Evolutionary conservation across 352 stramenopile species (phyloP), one percentile per base, ranked within the genome.

Genomic region (Phytophthora pluvialis): DNA sequence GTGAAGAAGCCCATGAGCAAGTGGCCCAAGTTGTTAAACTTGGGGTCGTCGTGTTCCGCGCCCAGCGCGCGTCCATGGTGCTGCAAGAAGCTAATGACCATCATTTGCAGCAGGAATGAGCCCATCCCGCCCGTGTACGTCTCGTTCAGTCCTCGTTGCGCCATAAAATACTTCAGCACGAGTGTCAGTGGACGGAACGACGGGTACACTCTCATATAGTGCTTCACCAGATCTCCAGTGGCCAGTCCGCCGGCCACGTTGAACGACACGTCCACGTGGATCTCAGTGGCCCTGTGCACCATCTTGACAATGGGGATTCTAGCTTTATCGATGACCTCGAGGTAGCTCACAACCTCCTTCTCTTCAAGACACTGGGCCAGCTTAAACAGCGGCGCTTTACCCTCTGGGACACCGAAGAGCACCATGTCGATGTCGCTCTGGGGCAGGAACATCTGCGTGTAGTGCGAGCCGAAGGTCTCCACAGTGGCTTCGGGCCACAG

Each of bases 231-330:
- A 55, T 93, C 81, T 1, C 90, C 93, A 2, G 89, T 97, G 26
- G 89, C 82, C 3, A 95, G 73, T 8, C 95, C 94, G 6, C 77
- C 81, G 1, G 66, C 75, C 51, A 96, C 71, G 68, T 97, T 95
- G 64, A 99, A 99, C 46, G 86, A 98, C 33, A 99, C 78, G 48
- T 99, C 97, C 18, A 98, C 78, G 28, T 95, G 81, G 47, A 98
- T 91, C 26, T 87, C 82, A 26, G 84, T 95, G 1, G 81, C 68
- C 56, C 89, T 91, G 73, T 98, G 83, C 25, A 96, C 94, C 62
- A 98, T 95, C 83, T 99, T 99, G 58, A 99, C 96, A 60, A 99
- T 96, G 32, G 97, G 97, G 49, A 99, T 97, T 11, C 90, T 79
- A 3, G 97, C 97, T 47, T 97, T 94, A 72, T 97, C 88, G 69